Evolutionary conservation across 2,329 filamentous ascomycete species (phyloP).

Genomic region (Colletotrichum sp.): DNA sequence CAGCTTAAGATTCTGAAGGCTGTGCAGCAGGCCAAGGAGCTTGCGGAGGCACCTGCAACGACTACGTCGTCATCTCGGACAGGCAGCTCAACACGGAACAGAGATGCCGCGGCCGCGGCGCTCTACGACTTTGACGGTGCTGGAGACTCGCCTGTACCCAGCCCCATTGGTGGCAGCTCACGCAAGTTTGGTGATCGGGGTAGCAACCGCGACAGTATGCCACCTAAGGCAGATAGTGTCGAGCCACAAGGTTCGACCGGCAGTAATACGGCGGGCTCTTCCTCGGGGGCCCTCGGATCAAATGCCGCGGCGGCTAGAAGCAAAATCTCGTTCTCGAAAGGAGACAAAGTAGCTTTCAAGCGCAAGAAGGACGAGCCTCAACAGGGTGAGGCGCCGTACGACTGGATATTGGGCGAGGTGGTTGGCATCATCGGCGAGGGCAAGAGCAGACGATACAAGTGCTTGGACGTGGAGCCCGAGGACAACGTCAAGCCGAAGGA

Average conservation of each 20-base stretch:
- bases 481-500: slow-evolving; percentile 69
- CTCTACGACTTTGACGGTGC: slow-evolving; percentile 50
- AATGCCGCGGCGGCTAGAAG: slow-evolving; percentile 20
- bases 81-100: slow-evolving; percentile 18
- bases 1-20: slow-evolving; percentile 47
- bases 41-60: slow-evolving; percentile 31
- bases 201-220: slow-evolving; percentile 56
- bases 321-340: slow-evolving; percentile 63
- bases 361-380: slow-evolving; percentile 53
- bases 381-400: slow-evolving; percentile 51
- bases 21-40: slow-evolving; percentile 48
- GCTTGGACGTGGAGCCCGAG: slow-evolving; percentile 81
- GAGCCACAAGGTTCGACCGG: slow-evolving; percentile 53
- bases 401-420: slow-evolving; percentile 81
- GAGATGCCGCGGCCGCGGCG: slow-evolving; percentile 32
- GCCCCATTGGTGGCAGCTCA: slow-evolving; percentile 37
- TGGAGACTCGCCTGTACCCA: slow-evolving; percentile 50
- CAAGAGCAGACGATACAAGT: slow-evolving; percentile 79
- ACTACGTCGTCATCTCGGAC: slow-evolving; percentile 17
- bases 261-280: slow-evolving; percentile 36
- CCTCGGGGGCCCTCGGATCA: slow-evolving; percentile 20
- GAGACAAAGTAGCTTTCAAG: slow-evolving; percentile 71
- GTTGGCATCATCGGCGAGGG: slow-evolving; percentile 77
- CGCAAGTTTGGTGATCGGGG: slow-evolving; percentile 36
- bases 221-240: slow-evolving; percentile 60